phyloP scores from a whole-genome alignment of 306 rosid genomes.

The Coriaria nepalensis region DNA sequence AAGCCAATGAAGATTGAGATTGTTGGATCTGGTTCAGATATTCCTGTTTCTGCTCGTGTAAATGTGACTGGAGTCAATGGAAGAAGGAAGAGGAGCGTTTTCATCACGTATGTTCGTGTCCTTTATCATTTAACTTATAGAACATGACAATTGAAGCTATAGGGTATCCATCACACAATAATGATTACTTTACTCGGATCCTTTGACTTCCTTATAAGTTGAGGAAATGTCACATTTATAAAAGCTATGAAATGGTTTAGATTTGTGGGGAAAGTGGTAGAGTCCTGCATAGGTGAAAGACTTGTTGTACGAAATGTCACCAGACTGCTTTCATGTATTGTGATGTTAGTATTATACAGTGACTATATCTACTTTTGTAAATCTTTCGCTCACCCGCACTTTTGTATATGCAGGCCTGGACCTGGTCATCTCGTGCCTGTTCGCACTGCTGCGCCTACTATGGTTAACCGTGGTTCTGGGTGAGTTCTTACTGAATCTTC shows the following conservation, averaged over 20 bases:
- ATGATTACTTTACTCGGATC: too few relatives aligned
- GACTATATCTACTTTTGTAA: neutral
- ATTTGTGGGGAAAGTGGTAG: too few relatives aligned
- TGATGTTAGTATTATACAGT: too few relatives aligned
- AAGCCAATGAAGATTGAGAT: slow-evolving; percentile 92
- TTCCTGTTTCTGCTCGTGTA: slow-evolving; percentile 71
- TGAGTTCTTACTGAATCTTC: slow-evolving; percentile 17
- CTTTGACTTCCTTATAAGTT: too few relatives aligned
- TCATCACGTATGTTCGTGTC: slow-evolving; percentile 49
- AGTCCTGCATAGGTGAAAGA: too few relatives aligned
- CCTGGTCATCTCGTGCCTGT: slow-evolving; percentile 10
- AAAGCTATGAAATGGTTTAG: too few relatives aligned
- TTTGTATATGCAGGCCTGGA: slow-evolving; percentile 41
- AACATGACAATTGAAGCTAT: too few relatives aligned
- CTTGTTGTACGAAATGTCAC: too few relatives aligned
- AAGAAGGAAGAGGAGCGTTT: slow-evolving; percentile 66
- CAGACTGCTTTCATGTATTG: too few relatives aligned
- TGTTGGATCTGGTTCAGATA: slow-evolving; percentile 50
- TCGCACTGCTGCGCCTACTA: slow-evolving; percentile 29
- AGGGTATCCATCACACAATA: too few relatives aligned
- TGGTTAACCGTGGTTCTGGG: slow-evolving; percentile 46
- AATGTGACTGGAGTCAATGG: slow-evolving; percentile 78
- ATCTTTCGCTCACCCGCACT: slow-evolving; percentile 10
- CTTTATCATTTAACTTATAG: neutral
- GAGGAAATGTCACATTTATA: too few relatives aligned